Base-by-base conservation (phyloP, 2,329 filamentous ascomycete species). In the Penicillium sp. region DNA sequence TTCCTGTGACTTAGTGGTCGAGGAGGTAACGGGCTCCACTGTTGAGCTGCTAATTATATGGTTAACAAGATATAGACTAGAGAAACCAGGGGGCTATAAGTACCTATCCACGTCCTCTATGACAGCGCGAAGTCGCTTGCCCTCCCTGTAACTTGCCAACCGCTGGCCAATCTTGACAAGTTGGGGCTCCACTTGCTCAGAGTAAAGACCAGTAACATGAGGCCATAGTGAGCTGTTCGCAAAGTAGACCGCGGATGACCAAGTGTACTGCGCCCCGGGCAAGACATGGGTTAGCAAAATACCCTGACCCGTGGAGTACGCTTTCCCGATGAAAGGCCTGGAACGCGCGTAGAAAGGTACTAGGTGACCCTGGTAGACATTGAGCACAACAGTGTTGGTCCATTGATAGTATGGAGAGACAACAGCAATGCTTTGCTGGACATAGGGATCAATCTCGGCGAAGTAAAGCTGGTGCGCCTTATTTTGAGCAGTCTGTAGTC, bases 181-280 rank as follows among this genome's bases (percentile, higher is more conserved):
- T 75, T 99, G 95, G 15, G 95, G 95, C 76, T 97, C 92, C 4
- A 99, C 92, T 66, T 96, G 96, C 69, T 96, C 87, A 11, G 87
- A 84, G 69, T 97, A 97, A 5, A 97, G 78, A 15, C 89, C 82
- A 27, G 89, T 86, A 11, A 97, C 61, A 62, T 89, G 87, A 2
- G 93, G 93, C 88, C 90, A 94, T 16, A 97, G 79, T 2, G 86
- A 87, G 46, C 85, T 84, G 57, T 91, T 85, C 34, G 95, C 76
- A 68, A 97, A 93, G 13, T 82, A 77, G 57, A 86, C 84, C 0
- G 84, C 83, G 58, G 86, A 86, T 55, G 86, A 85, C 82, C 88
- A 91, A 3, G 84, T 84, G 79, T 86, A 90, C 55, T 85, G 82
- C 6, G 84, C 82, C 46, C 89, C 85, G 1, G 93, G 93, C 51